Base-by-base conservation (phyloP, 345 rosid genomes). In the Syzygium aromaticum region DNA sequence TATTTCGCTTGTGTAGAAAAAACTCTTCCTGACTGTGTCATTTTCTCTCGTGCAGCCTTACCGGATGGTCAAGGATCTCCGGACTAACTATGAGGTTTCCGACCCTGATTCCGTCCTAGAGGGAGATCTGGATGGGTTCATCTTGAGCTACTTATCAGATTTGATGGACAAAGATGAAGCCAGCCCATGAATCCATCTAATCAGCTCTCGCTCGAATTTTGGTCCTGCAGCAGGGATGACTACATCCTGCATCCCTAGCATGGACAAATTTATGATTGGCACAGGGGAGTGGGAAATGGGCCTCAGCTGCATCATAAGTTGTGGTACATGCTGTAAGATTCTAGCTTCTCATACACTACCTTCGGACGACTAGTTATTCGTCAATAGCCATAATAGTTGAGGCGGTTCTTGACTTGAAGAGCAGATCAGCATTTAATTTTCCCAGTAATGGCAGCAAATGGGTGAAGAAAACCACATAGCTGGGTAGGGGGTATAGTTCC, bases 101-200 rank as follows among this genome's bases (percentile, higher is more conserved):
- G 94, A 97, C 88, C 98, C 99, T 51, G 98, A 97, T 87, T 93
- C 98, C 7, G 97, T 97, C 52, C 96, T 97, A 28, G 98, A 95
- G 84, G 99, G 99, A 90, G 97, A 95, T 86, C 90, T 97, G 15
- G 98, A 97, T 88, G 96, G 93, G 87, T 97, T 97, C 91, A 93
- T 97, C 82, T 88, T 95, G 91, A 93, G 98, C 94, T 95, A 93
- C 89, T 91, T 96, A 89, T 96, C 98, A 54, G 91, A 98, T 89
- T 93, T 93, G 52, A 84, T 94, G 85, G 98, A 96, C 88, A 90
- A 93, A 89, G 93, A 90, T 56, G 95, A 93, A 83, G 92, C 82
- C 82, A 19, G 49, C 49, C 27, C 49, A 38, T 73, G 43, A 43
- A 73, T 73, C 49, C 38, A 21, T 73, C 25, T 43, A 38, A 33